Conservation (phyloP, 352 stramenopile genomes). For the Ochromonadaceae sp. region DNA sequence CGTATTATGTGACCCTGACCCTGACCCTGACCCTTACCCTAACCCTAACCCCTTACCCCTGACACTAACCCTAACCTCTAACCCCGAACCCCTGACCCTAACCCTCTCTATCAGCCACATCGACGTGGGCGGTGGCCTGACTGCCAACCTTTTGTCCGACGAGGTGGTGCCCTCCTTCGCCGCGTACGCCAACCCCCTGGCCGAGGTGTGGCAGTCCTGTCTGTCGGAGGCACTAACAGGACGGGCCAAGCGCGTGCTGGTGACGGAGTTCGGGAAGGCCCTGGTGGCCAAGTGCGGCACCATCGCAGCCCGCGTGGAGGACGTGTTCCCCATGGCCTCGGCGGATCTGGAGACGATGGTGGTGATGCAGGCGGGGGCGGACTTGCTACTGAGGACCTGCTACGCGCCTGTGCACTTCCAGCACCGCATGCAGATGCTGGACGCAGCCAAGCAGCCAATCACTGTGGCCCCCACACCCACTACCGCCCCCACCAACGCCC, state of each 20-base stretch:
- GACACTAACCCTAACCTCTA: too few species aligned
- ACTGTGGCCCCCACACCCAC: background rate
- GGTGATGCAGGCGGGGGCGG: conserved; percentile 64
- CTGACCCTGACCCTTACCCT: too few species aligned
- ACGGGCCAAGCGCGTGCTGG: conserved; percentile 34
- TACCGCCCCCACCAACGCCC: background rate
- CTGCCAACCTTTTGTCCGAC: conserved; percentile 60
- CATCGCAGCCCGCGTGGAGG: conserved; percentile 64
- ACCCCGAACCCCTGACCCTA: too few species aligned
- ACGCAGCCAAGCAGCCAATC: conserved; percentile 39
- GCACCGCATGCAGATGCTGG: conserved; percentile 57
- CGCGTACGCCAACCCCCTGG: conserved; percentile 52
- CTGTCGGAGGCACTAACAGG: conserved; percentile 45
- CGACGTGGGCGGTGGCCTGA: conserved; percentile 75
- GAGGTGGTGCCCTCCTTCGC: conserved; percentile 45
- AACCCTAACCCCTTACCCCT: too few species aligned
- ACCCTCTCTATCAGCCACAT: conserved; percentile 54
- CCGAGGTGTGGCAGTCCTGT: conserved; percentile 54
- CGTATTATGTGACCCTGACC: too few species aligned
- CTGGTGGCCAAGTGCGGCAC: conserved; percentile 65
- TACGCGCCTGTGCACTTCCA: conserved; percentile 48
- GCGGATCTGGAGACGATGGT: conserved; percentile 45
- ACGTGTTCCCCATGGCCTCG: conserved; percentile 35
- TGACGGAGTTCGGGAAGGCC: conserved; percentile 73
- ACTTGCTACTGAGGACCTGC: conserved; percentile 65